Evolutionary conservation across 1,284 basidiomycete species (phyloP), one percentile per base, ranked within the genome.

Genomic region (Cutaneotrichosporon sp.): DNA sequence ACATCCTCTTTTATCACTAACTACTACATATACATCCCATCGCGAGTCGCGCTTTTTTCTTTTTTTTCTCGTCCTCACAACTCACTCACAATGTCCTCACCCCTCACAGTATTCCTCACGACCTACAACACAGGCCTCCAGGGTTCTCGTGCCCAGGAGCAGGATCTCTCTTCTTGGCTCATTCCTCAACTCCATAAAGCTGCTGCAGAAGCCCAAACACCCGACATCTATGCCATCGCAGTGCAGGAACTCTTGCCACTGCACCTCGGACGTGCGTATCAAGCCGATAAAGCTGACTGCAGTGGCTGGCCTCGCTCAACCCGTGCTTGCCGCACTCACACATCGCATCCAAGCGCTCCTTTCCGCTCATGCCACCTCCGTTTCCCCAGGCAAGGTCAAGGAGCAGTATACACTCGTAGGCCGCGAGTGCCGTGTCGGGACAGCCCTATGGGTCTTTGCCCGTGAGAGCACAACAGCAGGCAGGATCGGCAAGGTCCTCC

Each of bases 231-330:
- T 69, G 87, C 97, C 64, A 89, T 99, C 66, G 94, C 88, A 58
- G 92, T 99, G 67, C 96, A 99, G 85, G 98, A 98, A 84, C 90
- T 96, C 76, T 90, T 97, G 4, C 78, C 78, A 11, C 72, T 81
- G 0, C 76, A 81, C 64, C 72, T 79, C 1, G 79, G 78, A 31
- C 67, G 80, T 81, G 56, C 68, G 78, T 11, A 30, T 42, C n/a
- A 16, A 16, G 16, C 13, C 42, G 11, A 2, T 16, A 13, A 8
- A 13, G 30, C 65, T 65, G 49, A 67, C 56, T 9, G 4, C 57
- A 78, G 77, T 78, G 49, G 77, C 74, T 5, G 76, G 77, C 9
- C 69, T 78, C 2, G 68, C 73, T 2, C 18, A 60, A 26, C 67
- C 76, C 2, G 76, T 78, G 5, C 68, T 79, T 14, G 40, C 70